A percentile compares a stretch with the other conserved stretches of the same genome.
phyloP scores from a whole-genome alignment of 2,329 filamentous ascomycete genomes.

The Helminthosporium solani region DNA sequence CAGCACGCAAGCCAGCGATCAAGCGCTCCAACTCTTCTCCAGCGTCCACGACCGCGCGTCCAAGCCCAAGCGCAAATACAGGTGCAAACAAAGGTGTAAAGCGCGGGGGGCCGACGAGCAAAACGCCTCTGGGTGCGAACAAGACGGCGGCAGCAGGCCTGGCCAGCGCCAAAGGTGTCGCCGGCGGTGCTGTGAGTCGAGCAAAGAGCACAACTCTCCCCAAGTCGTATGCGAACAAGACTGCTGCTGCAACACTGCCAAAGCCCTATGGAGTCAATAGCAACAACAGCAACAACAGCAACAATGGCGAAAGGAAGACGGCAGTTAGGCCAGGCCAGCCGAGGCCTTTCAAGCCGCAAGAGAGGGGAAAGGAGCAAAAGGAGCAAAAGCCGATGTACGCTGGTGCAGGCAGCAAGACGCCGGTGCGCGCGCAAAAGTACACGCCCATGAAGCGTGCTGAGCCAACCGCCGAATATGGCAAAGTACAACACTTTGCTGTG shows the following conservation, averaged over 20 bases:
- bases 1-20: conserved; percentile 30
- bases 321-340: conserved; percentile 27
- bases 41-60: conserved; percentile 24
- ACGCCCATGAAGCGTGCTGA: conserved; percentile 28
- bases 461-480: conserved; percentile 26
- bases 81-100: too few species aligned
- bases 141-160: conserved; percentile 27
- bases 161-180: conserved; percentile 5
- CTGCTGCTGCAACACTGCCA: conserved; percentile 10
- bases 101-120: conserved; percentile 10
- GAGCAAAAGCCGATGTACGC: conserved; percentile 27
- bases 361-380: conserved; percentile 15
- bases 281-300: conserved; percentile 26
- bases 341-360: conserved; percentile 28
- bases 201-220: conserved; percentile 4
- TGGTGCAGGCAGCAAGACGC: conserved; percentile 26
- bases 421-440: conserved; percentile 26
- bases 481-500: conserved; percentile 30
- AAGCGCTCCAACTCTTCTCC: conserved; percentile 38
- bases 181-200: conserved; percentile 5
- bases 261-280: conserved; percentile 18
- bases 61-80: too few species aligned
- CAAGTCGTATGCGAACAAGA: conserved; percentile 10
- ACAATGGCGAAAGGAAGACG: conserved; percentile 27
- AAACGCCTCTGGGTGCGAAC: conserved; percentile 28